Evolutionary conservation across 177 flowering plant genomes (phyloP).

Genomic region (Vitis hybrid): DNA sequence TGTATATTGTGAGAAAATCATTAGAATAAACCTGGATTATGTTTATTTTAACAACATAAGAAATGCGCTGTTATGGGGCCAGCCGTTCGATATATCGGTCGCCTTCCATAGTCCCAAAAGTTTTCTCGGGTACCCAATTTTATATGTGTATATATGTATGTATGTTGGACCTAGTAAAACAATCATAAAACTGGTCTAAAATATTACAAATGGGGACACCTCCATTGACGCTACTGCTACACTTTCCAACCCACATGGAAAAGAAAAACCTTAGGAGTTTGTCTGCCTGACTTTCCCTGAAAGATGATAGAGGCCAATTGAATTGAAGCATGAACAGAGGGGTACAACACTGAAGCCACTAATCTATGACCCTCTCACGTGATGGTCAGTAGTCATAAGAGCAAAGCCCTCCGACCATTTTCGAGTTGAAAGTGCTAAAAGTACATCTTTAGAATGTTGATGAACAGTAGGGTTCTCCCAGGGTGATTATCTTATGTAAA

Average conservation of each 20-base stretch:
- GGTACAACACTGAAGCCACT: conserved; percentile 3
- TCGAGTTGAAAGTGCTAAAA: not conserved
- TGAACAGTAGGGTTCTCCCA: not conserved
- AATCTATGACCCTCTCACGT: not conserved
- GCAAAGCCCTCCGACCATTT: not conserved
- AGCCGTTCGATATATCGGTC: not conserved
- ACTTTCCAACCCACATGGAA: conserved; percentile 5
- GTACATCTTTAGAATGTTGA: not conserved
- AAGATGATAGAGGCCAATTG: conserved; percentile 9
- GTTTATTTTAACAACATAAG: conserved; percentile 11
- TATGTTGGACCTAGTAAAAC: conserved; percentile 10
- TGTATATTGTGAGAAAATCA: conserved; percentile 15
- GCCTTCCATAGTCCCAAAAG: conserved; percentile 2
- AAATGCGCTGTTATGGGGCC: conserved; percentile 4
- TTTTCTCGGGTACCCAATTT: not conserved
- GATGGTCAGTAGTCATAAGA: no score
- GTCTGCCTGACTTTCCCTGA: not conserved
- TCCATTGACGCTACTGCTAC: conserved; percentile 1
- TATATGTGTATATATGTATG: not conserved
- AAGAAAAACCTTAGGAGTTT: not conserved
- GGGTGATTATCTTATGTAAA: not conserved
- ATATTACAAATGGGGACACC: not conserved
- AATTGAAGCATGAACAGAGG: not conserved
- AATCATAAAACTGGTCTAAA: not conserved
- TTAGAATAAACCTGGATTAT: conserved; percentile 12